Base-by-base conservation (phyloP, 1,139 yeast species). In the Hyphopichia khmerensis region DNA sequence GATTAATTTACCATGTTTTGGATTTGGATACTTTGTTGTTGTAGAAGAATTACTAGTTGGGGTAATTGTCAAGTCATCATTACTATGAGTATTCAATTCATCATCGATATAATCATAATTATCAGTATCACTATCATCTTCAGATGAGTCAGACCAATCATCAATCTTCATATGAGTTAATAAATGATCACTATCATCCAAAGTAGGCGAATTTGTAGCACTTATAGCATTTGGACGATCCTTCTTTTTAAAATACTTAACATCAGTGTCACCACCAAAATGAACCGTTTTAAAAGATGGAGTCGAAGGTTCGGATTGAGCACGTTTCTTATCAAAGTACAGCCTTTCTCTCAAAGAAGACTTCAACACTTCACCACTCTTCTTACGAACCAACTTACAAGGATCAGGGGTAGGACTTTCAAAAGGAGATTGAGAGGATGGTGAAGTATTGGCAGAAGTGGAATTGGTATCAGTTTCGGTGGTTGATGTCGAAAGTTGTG, bases 291-390 rank as follows among this genome's bases (percentile, higher is more conserved):
- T 88, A 48, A 75, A 72, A 16, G 86, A 79, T 1, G 87, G 87
- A 3, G 95, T 84, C 1, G 85, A 69, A 2, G 96, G 96, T 67
- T 87, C 74, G 11, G 90, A 82, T 50, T 75, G 73, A 29, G 75
- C 58, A 43, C 87, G 66, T 18, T 62, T 61, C 35, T 66, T 65
- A 35, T 79, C 64, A 35, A 53, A 55, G 65, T 65, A 45, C 1
- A 51, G 39, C 9, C 48, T 19, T 18, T 56, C 63, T 56, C 84
- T 86, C 42, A 88, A 69, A 19, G 88, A 82, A 3, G 91, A 80
- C 56, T 87, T 86, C 39, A 88, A 86, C 33, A 86, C 68, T 57
- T 88, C 96, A 19, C 95, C 95, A 4, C 88, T 80, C 63, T 88
- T 88, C 57, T 84, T 86, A 19, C 89, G 78, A 4, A 84, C 74